Base-by-base conservation (phyloP, 371 early-diverging fungal genomes). In the Mucor plumbeus region DNA sequence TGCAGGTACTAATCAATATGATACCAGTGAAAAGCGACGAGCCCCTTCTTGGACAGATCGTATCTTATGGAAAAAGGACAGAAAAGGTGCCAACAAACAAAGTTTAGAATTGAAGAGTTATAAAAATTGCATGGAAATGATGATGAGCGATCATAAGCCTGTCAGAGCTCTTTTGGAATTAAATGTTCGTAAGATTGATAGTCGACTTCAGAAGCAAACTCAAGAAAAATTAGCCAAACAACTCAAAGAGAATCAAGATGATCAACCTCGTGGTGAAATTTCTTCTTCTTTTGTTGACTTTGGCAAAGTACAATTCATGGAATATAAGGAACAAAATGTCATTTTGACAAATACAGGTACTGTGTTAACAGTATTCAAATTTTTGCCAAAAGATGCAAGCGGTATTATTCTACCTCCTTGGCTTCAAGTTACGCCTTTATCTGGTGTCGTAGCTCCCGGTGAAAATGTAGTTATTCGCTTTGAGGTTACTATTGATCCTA, bases 21-120 rank as follows among this genome's bases (percentile, higher is more conserved):
- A 98, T 74, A 90, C 92, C 2, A 90, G 92, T 64, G 93, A 92
- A 65, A 96, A 96, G 71, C 84, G 85, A 50, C 87, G 99, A 33
- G 85, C 90, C 0, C 99, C 97, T 15, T 86, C 96, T 1, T 98
- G 96, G 91, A 94, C 95, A 60, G 99, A 98, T 71, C 88, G 99
- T 39, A 88, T 98, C 17, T 76, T 97, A 39, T 97, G 95, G 93
- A 87, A 91, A 74, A 82, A 89, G 67, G 76, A 75, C 73, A 34
- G 75, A 59, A 13, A 48, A 7, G 61, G 64, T 15, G 10, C 43
- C 1, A 17, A 58, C 19, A 59, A 59, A 15, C 47, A 61, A 10
- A 81, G 78, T 58, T 71, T 90, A 4, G 58, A 79, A 19, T 71
- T 83, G 13, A 15, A 79, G 3, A 80, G 72, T 36, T 94, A 94